Evolutionary conservation across 2,329 filamentous ascomycete genomes (phyloP), one percentile per base, ranked within the genome.

Genomic region (Iodosphaeria phyllophila): DNA sequence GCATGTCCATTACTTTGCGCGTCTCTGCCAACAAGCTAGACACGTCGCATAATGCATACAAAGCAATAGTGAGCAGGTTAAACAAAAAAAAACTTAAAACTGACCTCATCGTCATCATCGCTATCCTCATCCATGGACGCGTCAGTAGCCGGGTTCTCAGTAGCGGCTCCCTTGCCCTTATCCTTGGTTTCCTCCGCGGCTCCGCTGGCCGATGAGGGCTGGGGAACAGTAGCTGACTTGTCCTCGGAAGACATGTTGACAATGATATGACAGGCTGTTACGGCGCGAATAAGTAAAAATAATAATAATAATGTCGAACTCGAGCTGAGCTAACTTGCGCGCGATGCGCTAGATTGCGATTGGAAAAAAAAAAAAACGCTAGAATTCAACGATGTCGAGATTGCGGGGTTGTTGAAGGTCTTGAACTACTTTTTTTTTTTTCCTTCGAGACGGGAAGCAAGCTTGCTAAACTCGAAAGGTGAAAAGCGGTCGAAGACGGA

Each of bases 91-190:
- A 18, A n/a, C 20, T 10, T 10, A 16, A 22, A 23, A 55, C 64
- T 39, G 50, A 66, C 67, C 37, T 66, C 64, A 20, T 63, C 69
- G 24, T 75, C 75, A 20, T 84, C 69, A 16, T 79, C 75, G 2
- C 82, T 68, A 16, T 76, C 75, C 39, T 82, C 75, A 22, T 74
- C 76, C 66, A 82, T 77, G 44, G 62, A 61, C 43, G 68, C 54
- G 38, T 76, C 69, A 36, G 70, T 51, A 27, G 50, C 49, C 32
- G 64, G 52, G 37, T 55, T 52, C 36, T 54, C 51, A 25, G 56
- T 46, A 24, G 68, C 64, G 20, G 55, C 46, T 20, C 67, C 73
- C 62, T 92, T 92, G 58, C 82, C 82, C 64, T 92, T 92, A 53
- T 79, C 80, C 64, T 92, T 92, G 50, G 60, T 55, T 42, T 69